A percentile compares a stretch with the other conserved stretches of the same genome.
Evolutionary conservation across 495 filamentous ascomycete genomes (phyloP).

Genomic region (Penicillium paxilli): DNA sequence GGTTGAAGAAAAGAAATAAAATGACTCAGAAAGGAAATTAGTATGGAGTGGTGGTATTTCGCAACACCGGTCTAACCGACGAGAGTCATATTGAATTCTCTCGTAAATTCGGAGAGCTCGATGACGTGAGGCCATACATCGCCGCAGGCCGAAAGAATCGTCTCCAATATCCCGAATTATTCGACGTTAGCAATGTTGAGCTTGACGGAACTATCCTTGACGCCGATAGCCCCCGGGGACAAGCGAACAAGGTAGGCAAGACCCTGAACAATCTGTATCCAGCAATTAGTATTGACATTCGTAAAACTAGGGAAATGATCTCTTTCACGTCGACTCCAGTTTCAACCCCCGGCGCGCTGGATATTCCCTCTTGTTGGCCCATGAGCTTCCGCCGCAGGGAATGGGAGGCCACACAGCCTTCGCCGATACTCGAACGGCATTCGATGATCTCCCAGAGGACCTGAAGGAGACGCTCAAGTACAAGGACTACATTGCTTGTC

Average conservation of each 20-base stretch:
- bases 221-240: conserved; percentile 33
- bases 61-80: conserved; percentile 51
- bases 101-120: conserved; percentile 53
- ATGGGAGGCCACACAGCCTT: conserved; percentile 57
- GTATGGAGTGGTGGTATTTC: conserved; percentile 58
- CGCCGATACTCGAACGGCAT: conserved; percentile 56
- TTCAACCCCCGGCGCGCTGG: conserved; percentile 59
- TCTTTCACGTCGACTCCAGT: conserved; percentile 58
- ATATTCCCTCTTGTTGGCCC: conserved; percentile 54
- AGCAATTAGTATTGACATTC: background rate
- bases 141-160: conserved; percentile 42
- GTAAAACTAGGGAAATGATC: conserved; percentile 42
- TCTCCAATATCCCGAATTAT: conserved; percentile 50
- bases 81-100: conserved; percentile 51
- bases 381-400: conserved; percentile 47
- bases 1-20: no score
- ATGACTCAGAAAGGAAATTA: no score
- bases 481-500: conserved; percentile 51
- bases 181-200: conserved; percentile 59
- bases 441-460: conserved; percentile 43
- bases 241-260: conserved; percentile 25
- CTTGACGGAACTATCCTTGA: conserved; percentile 35
- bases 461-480: conserved; percentile 34
- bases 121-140: conserved; percentile 53
- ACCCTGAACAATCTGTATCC: no score